Evolutionary conservation across 2,329 filamentous ascomycete genomes (phyloP).

Genomic region (Ophiocordyceps australis): DNA sequence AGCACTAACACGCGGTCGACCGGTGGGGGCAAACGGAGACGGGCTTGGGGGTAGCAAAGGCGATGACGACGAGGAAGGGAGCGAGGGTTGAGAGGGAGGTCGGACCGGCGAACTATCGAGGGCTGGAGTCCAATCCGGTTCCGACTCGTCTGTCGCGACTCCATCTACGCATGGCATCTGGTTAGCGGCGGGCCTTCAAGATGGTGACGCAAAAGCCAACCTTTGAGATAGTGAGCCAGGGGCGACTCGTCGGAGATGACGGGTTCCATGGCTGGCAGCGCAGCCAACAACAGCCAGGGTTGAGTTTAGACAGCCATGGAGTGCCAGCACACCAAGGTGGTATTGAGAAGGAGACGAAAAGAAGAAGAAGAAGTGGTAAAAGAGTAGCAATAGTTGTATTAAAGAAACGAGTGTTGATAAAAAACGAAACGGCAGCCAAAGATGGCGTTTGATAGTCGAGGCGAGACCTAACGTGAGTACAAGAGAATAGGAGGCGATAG

Average conservation of each 20-base stretch:
- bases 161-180: constrained; percentile 19
- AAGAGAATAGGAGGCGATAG: too few species aligned
- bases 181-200: too few species aligned
- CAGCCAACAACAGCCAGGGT: constrained; percentile 4
- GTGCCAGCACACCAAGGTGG: constrained; percentile 10
- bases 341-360: background rate
- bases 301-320: constrained; percentile 8
- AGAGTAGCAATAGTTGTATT: background rate
- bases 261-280: constrained; percentile 45
- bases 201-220: constrained; percentile 24
- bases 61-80: constrained; percentile 14
- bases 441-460: too few species aligned
- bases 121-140: constrained; percentile 26
- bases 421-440: background rate
- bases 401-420: background rate
- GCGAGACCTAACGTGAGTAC: too few species aligned
- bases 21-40: constrained; percentile 35
- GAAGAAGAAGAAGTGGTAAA: background rate
- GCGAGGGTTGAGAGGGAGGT: constrained; percentile 9
- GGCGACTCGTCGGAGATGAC: constrained; percentile 76
- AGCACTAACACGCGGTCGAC: constrained; percentile 32
- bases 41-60: constrained; percentile 29
- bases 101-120: constrained; percentile 15
- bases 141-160: constrained; percentile 25
- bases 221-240: constrained; percentile 77